Conservation (phyloP, 805 yeast species). For the Brettanomyces bruxellensis region DNA sequence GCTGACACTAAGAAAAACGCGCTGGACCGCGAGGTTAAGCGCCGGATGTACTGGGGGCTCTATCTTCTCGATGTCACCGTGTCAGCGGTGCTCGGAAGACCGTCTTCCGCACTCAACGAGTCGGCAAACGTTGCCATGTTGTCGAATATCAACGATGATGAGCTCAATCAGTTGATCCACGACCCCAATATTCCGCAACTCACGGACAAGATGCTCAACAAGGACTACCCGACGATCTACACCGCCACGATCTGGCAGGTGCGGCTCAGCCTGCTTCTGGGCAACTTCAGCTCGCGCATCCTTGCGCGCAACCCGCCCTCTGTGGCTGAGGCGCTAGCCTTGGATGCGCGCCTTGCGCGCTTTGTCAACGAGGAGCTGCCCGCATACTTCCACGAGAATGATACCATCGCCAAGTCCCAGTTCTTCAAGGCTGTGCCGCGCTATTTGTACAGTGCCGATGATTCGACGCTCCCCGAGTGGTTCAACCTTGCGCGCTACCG, state of each 20-base stretch:
- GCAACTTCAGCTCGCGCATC: conserved; percentile 38
- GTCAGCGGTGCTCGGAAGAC: conserved; percentile 57
- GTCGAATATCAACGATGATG: conserved; percentile 40
- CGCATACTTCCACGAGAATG: conserved; percentile 35
- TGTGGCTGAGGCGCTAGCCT: conserved; percentile 39
- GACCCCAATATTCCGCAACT: conserved; percentile 10
- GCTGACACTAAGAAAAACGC: conserved; percentile 25
- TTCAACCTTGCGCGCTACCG: conserved; percentile 42
- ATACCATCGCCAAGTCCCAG: conserved; percentile 18
- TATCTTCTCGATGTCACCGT: conserved; percentile 57
- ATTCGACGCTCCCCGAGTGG: conserved; percentile 36
- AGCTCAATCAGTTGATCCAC: conserved; percentile 22
- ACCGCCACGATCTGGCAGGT: conserved; percentile 51
- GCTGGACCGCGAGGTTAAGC: conserved; percentile 42
- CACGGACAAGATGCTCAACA: conserved; percentile 16
- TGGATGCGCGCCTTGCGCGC: conserved; percentile 33
- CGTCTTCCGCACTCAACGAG: conserved; percentile 36
- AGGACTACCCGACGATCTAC: conserved; percentile 42
- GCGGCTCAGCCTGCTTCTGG: conserved; percentile 36
- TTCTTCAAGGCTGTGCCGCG: conserved; percentile 18
- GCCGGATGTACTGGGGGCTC: conserved; percentile 63
- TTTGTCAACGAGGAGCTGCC: conserved; percentile 35
- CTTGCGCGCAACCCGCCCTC: conserved; percentile 40
- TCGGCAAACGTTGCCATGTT: conserved; percentile 42
- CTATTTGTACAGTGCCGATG: conserved; percentile 10